These are phyloP conservation scores for Amanita muscaria DNA, from an alignment of 768 basidiomycete species.

Conservation along the genomic window DNA sequence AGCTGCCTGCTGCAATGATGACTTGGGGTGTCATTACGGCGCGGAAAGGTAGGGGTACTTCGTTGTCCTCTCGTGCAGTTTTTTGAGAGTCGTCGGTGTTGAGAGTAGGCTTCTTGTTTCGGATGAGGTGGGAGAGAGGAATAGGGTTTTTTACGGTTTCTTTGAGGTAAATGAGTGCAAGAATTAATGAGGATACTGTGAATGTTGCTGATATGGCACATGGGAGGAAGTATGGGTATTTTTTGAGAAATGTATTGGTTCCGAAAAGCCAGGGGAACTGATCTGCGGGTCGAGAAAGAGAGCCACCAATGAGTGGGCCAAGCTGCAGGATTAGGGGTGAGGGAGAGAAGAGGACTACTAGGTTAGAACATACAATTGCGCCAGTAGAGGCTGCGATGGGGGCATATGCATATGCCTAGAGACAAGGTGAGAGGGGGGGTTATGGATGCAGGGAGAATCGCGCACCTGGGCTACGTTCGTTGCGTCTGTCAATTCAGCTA, in stretches of 20 bases:
- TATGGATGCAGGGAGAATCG: too few relatives aligned
- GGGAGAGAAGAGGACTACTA: too few relatives aligned
- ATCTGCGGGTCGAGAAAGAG: too few relatives aligned
- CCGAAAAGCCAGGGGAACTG: constrained; percentile 33
- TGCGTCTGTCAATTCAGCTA: constrained; percentile 48
- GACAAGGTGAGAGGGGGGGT: constrained; percentile 34
- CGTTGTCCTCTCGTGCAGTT: too few relatives aligned
- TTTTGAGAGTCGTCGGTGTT: too few relatives aligned
- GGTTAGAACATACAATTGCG: too few relatives aligned
- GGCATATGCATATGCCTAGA: constrained; percentile 13
- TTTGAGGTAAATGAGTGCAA: constrained; percentile 37
- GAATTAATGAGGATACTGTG: constrained; percentile 34
- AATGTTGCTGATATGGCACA: too few relatives aligned
- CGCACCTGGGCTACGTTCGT: constrained; percentile 40
- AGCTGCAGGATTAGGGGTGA: too few relatives aligned
- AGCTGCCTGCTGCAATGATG: constrained; percentile 41
- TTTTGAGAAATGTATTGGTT: constrained; percentile 28
- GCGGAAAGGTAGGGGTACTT: constrained; percentile 30
- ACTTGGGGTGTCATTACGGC: constrained; percentile 37
- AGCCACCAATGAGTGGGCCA: constrained; percentile 39
- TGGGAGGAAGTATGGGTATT: constrained; percentile 49
- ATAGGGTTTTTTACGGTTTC: constrained; percentile 21
- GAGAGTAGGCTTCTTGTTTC: background rate
- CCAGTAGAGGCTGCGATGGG: background rate
- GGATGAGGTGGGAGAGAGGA: background rate